These are phyloP conservation scores for Sambucus nigra DNA, from an alignment of 129 eudicot genomes.

Conservation along the genomic window DNA sequence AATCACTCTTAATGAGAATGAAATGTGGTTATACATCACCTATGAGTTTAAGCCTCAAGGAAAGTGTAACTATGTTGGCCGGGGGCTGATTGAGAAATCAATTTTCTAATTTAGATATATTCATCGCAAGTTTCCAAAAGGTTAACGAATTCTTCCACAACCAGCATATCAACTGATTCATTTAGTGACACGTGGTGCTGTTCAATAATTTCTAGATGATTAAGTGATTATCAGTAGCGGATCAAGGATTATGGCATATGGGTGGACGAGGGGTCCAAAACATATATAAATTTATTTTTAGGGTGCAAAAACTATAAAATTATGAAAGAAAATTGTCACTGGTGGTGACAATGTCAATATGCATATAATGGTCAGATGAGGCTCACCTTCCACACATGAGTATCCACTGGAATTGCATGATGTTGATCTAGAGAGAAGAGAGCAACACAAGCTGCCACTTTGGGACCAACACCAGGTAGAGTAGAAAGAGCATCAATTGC, in stretches of 20 bases:
- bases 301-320: too few relatives aligned
- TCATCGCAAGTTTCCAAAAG: not conserved
- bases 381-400: constrained; percentile 96
- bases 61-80: not conserved
- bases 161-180: too few relatives aligned
- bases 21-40: too few relatives aligned
- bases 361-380: not conserved
- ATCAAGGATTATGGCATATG: too few relatives aligned
- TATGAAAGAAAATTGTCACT: too few relatives aligned
- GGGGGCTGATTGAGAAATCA: not conserved
- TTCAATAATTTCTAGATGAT: not conserved
- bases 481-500: constrained; percentile 57
- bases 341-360: not conserved
- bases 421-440: constrained; percentile 92
- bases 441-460: constrained; percentile 96
- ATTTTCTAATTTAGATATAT: not conserved
- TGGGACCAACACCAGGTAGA: constrained; percentile 97
- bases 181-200: not conserved
- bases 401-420: constrained; percentile 95
- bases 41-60: too few relatives aligned
- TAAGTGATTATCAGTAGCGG: too few relatives aligned
- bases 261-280: too few relatives aligned
- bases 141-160: too few relatives aligned
- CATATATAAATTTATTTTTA: too few relatives aligned
- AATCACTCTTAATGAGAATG: too few relatives aligned